Base-by-base conservation (phyloP, 2,329 filamentous ascomycete genomes). In the Tolypocladium tundrense region DNA sequence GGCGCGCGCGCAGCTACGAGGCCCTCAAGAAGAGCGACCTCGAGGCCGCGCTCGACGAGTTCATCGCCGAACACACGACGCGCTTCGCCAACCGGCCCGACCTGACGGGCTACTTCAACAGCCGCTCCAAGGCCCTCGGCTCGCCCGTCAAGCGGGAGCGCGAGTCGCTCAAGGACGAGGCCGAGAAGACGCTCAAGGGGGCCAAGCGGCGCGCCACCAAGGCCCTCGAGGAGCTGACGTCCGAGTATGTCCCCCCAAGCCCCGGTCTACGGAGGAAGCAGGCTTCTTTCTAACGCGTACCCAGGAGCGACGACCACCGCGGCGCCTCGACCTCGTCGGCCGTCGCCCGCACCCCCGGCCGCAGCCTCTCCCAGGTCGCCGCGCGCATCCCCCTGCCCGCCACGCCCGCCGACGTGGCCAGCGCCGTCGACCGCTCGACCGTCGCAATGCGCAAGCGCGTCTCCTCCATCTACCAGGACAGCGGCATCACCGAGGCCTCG, bases 21-120 rank as follows among this genome's bases (percentile, higher is more conserved):
- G 78, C 80, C 58, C 76, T 87, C 62, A 88, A 88, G 72, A 96
- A 96, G 75, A 78, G 80, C 62, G 91, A 96, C 54, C 83, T 97
- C 60, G 90, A 93, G 68, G 72, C 80, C 59, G 82, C 82, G 51
- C 83, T 96, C 62, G 88, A 95, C 66, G 81, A 86, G 53, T 86
- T 85, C 73, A 82, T 96, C 52, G 79, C 84, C 64, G 79, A 82
- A 61, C 88, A 96, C 75, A 79, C 83, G 65, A 77, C 82, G 62
- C 79, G 79, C 60, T 87, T 89, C 69, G 78, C 81, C 56, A 77
- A 77, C 59, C 83, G 91, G 63, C 74, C 85, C 57, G 69, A 73
- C 50, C 83, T 96, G 69, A 75, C 81, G 60, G 85, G 88, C 60
- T 97, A 91, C 80, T 97, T 90, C 77, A 83, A 81, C 69, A 82